Evolutionary conservation across 164 flowering plant species (phyloP).

Genomic region (Nelumbo lutea): DNA sequence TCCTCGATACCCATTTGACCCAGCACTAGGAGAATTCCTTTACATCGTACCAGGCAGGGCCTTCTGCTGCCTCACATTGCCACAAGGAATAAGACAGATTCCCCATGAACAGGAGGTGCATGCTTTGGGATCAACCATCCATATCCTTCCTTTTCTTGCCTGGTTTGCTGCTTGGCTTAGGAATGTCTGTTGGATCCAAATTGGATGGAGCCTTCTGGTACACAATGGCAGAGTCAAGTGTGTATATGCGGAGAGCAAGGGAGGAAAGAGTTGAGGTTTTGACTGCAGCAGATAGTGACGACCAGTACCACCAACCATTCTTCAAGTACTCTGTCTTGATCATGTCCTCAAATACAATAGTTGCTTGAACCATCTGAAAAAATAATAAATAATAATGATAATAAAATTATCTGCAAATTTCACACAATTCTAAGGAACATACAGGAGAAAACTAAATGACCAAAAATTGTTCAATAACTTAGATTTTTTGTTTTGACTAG

Average conservation of each 20-base stretch:
- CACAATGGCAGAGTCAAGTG: conserved; percentile 77
- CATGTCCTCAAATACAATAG: conserved; percentile 68
- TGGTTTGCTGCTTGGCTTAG: conserved; percentile 35
- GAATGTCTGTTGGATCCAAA: conserved; percentile 41
- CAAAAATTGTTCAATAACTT: no score
- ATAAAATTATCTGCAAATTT: not conserved
- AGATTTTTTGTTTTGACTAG: no score
- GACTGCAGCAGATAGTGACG: conserved; percentile 92
- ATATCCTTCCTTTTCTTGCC: conserved; percentile 61
- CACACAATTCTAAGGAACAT: not conserved
- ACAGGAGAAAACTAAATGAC: no score
- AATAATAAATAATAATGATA: conserved; percentile 5
- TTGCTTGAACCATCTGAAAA: conserved; percentile 84
- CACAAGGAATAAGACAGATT: not conserved
- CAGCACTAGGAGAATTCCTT: not conserved
- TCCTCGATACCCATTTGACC: not conserved
- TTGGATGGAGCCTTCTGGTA: conserved; percentile 47
- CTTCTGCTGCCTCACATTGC: not conserved
- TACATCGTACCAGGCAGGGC: not conserved
- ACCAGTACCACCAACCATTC: conserved; percentile 98
- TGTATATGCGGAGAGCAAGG: conserved; percentile 75
- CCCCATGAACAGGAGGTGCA: conserved; percentile 4
- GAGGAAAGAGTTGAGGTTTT: conserved; percentile 71
- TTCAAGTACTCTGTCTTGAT: conserved; percentile 68
- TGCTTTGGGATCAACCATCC: conserved; percentile 33